Percentiles rank a stretch among this genome's conserved stretches.
These are phyloP conservation scores for Darksidea phi DNA, from an alignment of 495 filamentous ascomycete genomes.

Conservation along the genomic window DNA sequence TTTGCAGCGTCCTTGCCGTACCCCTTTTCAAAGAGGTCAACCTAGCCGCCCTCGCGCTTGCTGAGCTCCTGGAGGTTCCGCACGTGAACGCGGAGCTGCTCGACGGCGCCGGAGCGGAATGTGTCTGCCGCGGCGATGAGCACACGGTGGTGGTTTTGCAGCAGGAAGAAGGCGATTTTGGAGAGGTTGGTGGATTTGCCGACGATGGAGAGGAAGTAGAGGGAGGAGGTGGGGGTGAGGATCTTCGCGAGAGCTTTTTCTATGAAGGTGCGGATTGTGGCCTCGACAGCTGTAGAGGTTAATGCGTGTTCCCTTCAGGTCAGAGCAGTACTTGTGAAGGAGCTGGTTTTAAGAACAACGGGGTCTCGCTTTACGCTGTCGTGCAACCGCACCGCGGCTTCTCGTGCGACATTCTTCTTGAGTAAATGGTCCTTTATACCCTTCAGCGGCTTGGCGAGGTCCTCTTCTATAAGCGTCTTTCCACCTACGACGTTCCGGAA, in stretches of 20 bases:
- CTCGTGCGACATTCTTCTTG: conserved; percentile 93
- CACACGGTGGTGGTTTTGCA: conserved; percentile 94
- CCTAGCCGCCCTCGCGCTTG: conserved; percentile 72
- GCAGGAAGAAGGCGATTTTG: conserved; percentile 94
- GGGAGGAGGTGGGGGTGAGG: conserved; percentile 88
- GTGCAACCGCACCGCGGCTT: conserved; percentile 88
- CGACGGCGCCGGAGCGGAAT: conserved; percentile 94
- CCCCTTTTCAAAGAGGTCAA: conserved; percentile 92
- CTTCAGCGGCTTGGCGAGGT: conserved; percentile 86
- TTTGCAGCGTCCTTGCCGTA: conserved; percentile 97
- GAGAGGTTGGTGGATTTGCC: conserved; percentile 96
- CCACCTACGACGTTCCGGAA: conserved; percentile 94
- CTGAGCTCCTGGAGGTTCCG: conserved; percentile 84
- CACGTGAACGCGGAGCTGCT: conserved; percentile 92
- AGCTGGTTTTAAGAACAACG: conserved; percentile 85
- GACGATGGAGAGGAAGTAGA: conserved; percentile 96
- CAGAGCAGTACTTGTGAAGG: conserved; percentile 68
- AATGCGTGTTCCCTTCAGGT: too few relatives aligned
- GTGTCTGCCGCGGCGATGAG: conserved; percentile 95
- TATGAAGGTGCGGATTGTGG: conserved; percentile 77
- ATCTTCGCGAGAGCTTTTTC: conserved; percentile 89
- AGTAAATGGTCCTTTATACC: conserved; percentile 94
- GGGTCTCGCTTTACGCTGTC: conserved; percentile 87
- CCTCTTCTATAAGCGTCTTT: conserved; percentile 80
- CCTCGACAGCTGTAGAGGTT: conserved; percentile 61